Base-by-base conservation (phyloP, 441 rosid species). In the Euphorbia celastroides region DNA sequence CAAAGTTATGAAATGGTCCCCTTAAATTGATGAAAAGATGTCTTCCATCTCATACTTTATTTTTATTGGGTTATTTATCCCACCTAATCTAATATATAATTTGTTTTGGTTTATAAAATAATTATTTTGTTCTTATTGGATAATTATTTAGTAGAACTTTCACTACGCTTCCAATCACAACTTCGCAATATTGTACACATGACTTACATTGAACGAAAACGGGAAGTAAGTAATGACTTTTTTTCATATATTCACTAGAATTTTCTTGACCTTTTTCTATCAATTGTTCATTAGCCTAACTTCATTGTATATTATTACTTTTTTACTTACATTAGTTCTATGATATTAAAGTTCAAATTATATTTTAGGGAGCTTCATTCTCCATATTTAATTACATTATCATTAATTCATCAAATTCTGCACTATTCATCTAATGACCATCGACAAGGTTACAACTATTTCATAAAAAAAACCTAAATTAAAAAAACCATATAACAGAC, bases 21-120 rank as follows among this genome's bases (percentile, higher is more conserved):
- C 60, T 30, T 27, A 14, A 57, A 57, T 28, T 57, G 60, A 57
- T 57, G 60, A 27, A 52, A 52, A 52, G 32, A 34, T 27, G 36
- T 14, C 12, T 27, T 57, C 19, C 60, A 27, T 28, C 34, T 26
- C 34, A 16, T 13, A 6, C 26, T 57, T 3, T 14, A 26, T 12
- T 27, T 34, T 3, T 14, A 14, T 27, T 27, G 36, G 32, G 28
- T 14, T 26, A 57, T 27, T 14, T 1, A 14, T 27, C 17, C 34
- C 20, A 57, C 19, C 19, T 14, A 27, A 27, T 27, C 13, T 23
- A 23, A 57, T 11, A 0, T n/a, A n/a, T n/a, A n/a, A n/a, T 3
- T 55, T 25, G 44, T 23, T 55, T 10, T 25, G 5, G 5, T 2
- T 55, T 1, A 17, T 48, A 9, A 20, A 48, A 48, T 48, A 48